These are phyloP conservation scores for Raphanus raphanistrum DNA, from an alignment of 345 rosid species.

Conservation along the genomic window DNA sequence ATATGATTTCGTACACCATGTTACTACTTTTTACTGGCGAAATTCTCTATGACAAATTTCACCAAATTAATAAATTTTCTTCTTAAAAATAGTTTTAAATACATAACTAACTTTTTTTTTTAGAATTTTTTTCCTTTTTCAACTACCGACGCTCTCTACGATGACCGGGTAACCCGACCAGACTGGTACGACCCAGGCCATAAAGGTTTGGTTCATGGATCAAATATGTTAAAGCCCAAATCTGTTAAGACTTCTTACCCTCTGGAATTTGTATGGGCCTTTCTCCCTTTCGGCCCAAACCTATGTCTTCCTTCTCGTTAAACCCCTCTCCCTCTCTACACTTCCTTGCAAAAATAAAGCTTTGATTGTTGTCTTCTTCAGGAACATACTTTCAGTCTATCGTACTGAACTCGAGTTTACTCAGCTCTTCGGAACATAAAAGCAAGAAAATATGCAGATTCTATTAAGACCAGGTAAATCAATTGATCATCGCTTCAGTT, in stretches of 20 bases:
- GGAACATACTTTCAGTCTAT: not conserved
- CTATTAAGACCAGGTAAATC: not conserved
- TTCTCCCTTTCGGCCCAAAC: not conserved
- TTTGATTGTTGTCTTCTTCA: not conserved
- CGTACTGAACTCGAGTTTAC: not conserved
- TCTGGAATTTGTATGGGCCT: not conserved
- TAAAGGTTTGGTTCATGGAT: too few species aligned
- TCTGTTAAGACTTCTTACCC: not conserved
- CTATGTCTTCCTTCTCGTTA: not conserved
- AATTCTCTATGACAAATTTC: not conserved
- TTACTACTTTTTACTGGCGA: not conserved
- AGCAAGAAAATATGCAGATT: not conserved
- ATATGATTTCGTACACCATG: conserved; percentile 11
- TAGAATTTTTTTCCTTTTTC: too few species aligned
- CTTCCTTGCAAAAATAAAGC: not conserved
- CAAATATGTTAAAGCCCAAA: not conserved
- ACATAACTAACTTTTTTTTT: too few species aligned
- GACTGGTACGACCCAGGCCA: too few species aligned
- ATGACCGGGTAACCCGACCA: not conserved
- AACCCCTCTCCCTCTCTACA: not conserved
- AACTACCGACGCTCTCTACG: too few species aligned
- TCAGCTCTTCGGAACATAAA: not conserved
- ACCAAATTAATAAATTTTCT: too few species aligned
- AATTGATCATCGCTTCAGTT: not conserved
- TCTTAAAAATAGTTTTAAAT: too few species aligned